A percentile compares a stretch with the other conserved stretches of the same genome.
Conservation (phyloP, 176 grass and related monocot species). For the Dendrocalamus sinicus region DNA sequence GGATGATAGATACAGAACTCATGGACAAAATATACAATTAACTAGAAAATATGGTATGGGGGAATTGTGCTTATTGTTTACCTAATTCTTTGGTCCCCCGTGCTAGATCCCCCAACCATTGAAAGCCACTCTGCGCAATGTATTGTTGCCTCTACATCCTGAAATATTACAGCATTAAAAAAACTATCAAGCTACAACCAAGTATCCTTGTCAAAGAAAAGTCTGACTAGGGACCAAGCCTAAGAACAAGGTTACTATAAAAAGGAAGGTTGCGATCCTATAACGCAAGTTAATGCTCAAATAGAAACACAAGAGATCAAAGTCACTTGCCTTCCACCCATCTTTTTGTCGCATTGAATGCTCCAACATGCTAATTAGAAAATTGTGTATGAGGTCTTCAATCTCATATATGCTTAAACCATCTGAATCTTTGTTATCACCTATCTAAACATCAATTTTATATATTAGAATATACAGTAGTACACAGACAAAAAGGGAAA, state of each 20-base stretch:
- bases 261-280: background rate
- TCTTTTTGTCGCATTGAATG: slow-evolving; percentile 85
- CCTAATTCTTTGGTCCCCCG: slow-evolving; percentile 72
- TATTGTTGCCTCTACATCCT: slow-evolving; percentile 85
- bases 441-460: slow-evolving; percentile 61
- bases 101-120: slow-evolving; percentile 77
- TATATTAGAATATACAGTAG: slow-evolving; percentile 34
- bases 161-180: slow-evolving; percentile 36
- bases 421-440: slow-evolving; percentile 69
- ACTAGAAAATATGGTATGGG: slow-evolving; percentile 3
- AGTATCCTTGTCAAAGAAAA: slow-evolving; percentile 33
- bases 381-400: slow-evolving; percentile 83
- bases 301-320: slow-evolving; percentile 32
- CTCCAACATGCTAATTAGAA: slow-evolving; percentile 74
- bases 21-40: slow-evolving; percentile 20
- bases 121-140: slow-evolving; percentile 89
- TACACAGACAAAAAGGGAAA: background rate
- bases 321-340: slow-evolving; percentile 71
- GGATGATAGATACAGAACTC: slow-evolving; percentile 6
- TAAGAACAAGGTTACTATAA: slow-evolving; percentile 26
- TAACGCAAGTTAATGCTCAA: slow-evolving; percentile 16
- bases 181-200: slow-evolving; percentile 28
- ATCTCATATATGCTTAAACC: slow-evolving; percentile 70
- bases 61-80: slow-evolving; percentile 46
- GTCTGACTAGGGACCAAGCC: background rate